Conservation (phyloP, 495 filamentous ascomycete species). For the Neurospora hispaniola region DNA sequence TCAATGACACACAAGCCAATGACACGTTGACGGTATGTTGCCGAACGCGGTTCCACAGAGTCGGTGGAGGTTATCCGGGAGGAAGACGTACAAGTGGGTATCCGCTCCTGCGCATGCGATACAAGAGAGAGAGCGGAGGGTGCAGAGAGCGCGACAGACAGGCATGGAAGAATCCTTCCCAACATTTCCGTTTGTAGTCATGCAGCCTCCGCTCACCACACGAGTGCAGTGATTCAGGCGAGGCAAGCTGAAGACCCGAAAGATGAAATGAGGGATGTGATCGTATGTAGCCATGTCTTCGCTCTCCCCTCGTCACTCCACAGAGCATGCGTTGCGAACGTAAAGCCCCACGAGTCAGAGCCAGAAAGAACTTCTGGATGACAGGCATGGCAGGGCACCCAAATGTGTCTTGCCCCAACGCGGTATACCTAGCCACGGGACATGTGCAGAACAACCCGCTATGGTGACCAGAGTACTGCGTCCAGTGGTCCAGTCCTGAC, state of each 20-base stretch:
- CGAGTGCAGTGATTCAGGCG: conserved; percentile 32
- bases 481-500: conserved; percentile 50
- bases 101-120: not conserved
- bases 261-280: conserved; percentile 20
- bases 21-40: conserved; percentile 34
- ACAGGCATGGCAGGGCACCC: conserved; percentile 22
- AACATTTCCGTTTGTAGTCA: conserved; percentile 30
- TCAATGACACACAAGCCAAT: conserved; percentile 14
- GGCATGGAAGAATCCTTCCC: conserved; percentile 19
- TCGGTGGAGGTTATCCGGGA: conserved; percentile 8
- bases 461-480: conserved; percentile 46
- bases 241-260: conserved; percentile 20
- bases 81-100: not conserved
- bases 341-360: not conserved
- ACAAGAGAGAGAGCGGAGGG: conserved; percentile 16
- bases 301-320: conserved; percentile 28
- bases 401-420: conserved; percentile 16
- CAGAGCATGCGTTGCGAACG: conserved; percentile 6
- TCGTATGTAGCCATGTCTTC: conserved; percentile 31
- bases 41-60: conserved; percentile 30
- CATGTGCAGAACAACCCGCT: conserved; percentile 35
- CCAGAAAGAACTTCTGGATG: not conserved
- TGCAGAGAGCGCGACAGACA: conserved; percentile 25
- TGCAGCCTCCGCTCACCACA: conserved; percentile 27
- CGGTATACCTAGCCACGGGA: conserved; percentile 20